phyloP scores from a whole-genome alignment of 345 rosid species.

The Kandelia obovata region DNA sequence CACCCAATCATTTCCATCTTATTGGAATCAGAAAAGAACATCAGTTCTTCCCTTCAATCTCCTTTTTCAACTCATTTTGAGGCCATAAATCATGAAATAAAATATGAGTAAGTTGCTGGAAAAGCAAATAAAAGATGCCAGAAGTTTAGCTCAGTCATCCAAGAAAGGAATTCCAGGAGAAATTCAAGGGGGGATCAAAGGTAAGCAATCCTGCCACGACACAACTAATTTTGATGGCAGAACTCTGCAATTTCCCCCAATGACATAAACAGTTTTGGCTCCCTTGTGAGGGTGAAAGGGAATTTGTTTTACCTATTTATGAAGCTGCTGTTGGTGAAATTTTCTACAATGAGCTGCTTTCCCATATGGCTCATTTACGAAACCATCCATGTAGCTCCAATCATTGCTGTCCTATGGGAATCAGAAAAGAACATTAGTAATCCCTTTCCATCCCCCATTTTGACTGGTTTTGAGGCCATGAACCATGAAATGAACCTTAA shows the following conservation, averaged over 20 bases:
- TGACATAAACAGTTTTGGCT: background rate
- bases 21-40: conserved; percentile 6
- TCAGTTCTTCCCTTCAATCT: conserved; percentile 8
- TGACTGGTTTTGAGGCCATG: background rate
- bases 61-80: background rate
- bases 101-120: conserved; percentile 12
- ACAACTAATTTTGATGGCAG: background rate
- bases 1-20: conserved; percentile 14
- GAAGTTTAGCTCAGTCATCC: background rate
- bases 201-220: conserved; percentile 5
- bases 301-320: too few relatives aligned
- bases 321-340: too few relatives aligned
- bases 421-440: background rate
- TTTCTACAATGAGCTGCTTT: background rate
- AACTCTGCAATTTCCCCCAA: background rate
- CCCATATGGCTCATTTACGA: conserved; percentile 16
- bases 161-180: conserved; percentile 12
- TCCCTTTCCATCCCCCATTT: conserved; percentile 7
- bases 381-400: conserved; percentile 15
- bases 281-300: background rate
- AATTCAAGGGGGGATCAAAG: conserved; percentile 11
- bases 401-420: conserved; percentile 11
- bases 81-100: background rate
- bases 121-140: conserved; percentile 5
- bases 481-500: conserved; percentile 10